Percentiles rank a stretch among this genome's conserved stretches.
Conservation (phyloP, 106 monocot genomes). For the Phalaenopsis aphrodite region DNA sequence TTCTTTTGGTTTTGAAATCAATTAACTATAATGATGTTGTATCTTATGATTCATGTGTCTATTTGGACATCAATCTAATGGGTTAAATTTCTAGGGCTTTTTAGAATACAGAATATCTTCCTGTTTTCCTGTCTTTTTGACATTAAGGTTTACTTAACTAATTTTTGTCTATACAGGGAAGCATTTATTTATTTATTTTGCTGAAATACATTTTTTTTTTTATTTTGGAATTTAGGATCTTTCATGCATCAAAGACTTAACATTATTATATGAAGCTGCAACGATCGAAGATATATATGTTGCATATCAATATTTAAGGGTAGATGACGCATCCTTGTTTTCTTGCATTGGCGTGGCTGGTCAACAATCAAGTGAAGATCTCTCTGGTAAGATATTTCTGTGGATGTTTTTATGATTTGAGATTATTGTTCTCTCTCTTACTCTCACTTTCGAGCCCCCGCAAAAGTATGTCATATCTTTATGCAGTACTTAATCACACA, state of each 20-base stretch:
- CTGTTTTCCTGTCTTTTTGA: neutral
- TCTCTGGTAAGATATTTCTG: constrained; percentile 32
- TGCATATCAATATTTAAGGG: constrained; percentile 80
- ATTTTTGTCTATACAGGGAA: neutral
- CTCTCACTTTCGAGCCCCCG: neutral
- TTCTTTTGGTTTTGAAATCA: neutral
- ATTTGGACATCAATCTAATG: neutral
- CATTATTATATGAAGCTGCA: constrained; percentile 69
- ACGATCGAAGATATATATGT: constrained; percentile 87
- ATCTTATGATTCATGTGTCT: neutral
- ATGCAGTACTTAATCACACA: too few species aligned
- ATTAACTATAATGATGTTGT: neutral
- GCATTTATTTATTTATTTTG: neutral
- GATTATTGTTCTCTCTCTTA: neutral
- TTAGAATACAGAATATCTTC: neutral
- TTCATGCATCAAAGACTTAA: constrained; percentile 80
- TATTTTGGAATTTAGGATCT: constrained; percentile 38
- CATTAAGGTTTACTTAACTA: neutral
- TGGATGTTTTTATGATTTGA: neutral
- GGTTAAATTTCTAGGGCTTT: neutral
- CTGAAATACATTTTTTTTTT: neutral
- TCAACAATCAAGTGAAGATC: constrained; percentile 51
- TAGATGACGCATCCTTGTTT: constrained; percentile 90
- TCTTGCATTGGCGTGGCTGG: constrained; percentile 93
- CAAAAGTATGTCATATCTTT: too few species aligned